Conservation (phyloP, 768 basidiomycete genomes). For the Harrya chromipes region DNA sequence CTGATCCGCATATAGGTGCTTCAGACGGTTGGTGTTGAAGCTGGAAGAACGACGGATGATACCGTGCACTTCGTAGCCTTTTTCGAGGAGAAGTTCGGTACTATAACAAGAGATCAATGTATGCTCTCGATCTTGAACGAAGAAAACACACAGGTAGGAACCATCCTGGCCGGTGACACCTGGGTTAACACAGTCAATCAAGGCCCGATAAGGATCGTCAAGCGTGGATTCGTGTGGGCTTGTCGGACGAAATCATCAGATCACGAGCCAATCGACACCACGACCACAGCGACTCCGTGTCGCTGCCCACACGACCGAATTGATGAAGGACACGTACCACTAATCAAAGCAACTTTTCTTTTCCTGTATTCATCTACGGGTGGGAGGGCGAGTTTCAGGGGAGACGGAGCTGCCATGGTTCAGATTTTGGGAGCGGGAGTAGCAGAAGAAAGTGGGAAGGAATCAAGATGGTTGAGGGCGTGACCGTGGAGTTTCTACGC, state of each 20-base stretch:
- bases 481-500: not conserved
- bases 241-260: not conserved
- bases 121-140: not conserved
- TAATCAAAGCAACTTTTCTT: slow-evolving; percentile 92
- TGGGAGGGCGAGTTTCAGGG: slow-evolving; percentile 56
- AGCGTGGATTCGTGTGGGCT: not conserved
- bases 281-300: not conserved
- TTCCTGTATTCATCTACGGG: slow-evolving; percentile 80
- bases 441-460: not conserved
- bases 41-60: slow-evolving; percentile 97
- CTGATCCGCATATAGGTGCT: slow-evolving; percentile 90
- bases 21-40: slow-evolving; percentile 95
- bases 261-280: slow-evolving; percentile 1
- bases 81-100: slow-evolving; percentile 77
- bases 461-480: not conserved
- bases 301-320: slow-evolving; percentile 1
- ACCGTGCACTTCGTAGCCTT: slow-evolving; percentile 91
- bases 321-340: slow-evolving; percentile 50
- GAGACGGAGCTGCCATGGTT: slow-evolving; percentile 17
- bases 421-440: not conserved
- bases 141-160: slow-evolving; percentile 79
- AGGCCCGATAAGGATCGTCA: not conserved
- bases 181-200: slow-evolving; percentile 31
- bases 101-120: slow-evolving; percentile 36
- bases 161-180: slow-evolving; percentile 97